phyloP scores from a whole-genome alignment of 139 green algal species.

The Coccomyxa sp. region DNA sequence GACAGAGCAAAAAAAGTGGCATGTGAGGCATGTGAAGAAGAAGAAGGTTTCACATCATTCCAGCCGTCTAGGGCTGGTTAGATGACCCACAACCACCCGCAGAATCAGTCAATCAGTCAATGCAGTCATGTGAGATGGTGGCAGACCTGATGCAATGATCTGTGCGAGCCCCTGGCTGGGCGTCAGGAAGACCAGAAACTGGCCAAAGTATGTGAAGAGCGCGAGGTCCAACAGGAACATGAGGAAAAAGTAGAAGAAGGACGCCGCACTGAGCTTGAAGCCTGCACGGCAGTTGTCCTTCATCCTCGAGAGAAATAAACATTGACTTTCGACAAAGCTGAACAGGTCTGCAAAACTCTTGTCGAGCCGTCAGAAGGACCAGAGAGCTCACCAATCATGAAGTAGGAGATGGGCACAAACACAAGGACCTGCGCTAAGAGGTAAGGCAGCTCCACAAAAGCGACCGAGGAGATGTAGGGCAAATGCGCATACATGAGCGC shows the following conservation, averaged over 20 bases:
- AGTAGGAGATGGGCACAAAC: constrained; percentile 18
- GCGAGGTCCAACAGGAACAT: constrained; percentile 18
- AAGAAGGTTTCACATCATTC: too few relatives aligned
- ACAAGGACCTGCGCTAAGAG: neutral
- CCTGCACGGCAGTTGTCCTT: neutral
- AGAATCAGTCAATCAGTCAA: neutral
- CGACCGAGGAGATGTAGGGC: constrained; percentile 18
- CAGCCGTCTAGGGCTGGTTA: too few relatives aligned
- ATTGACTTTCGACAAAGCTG: neutral
- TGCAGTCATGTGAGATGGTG: neutral
- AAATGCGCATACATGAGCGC: constrained; percentile 27
- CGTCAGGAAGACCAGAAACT: constrained; percentile 28
- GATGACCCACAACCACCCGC: too few relatives aligned
- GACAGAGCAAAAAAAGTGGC: neutral
- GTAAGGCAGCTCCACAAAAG: constrained; percentile 16
- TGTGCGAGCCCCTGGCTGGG: constrained; percentile 14
- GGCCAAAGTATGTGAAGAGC: constrained; percentile 25
- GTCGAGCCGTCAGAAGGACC: too few relatives aligned
- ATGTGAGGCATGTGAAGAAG: neutral
- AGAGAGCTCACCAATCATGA: constrained; percentile 31
- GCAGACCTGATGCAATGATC: neutral
- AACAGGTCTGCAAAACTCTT: neutral
- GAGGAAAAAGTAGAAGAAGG: constrained; percentile 27
- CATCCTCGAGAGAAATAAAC: neutral
- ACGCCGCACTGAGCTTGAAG: constrained; percentile 1